phyloP scores from a whole-genome alignment of 2,329 filamentous ascomycete species.

The Zymoseptoria tritici region DNA sequence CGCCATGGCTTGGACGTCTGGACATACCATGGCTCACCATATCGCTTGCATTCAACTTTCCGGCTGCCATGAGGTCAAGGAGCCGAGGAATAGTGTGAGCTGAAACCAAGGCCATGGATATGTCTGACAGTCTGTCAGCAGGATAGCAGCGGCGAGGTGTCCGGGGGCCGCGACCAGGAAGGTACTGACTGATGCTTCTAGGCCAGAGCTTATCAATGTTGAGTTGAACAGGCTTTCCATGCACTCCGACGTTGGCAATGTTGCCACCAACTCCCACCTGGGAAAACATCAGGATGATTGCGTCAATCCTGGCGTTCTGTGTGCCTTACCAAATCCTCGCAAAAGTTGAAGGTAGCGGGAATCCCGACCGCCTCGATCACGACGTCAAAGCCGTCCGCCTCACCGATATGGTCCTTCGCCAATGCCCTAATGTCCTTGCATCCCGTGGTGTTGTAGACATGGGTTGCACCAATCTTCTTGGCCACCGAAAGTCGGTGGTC shows the following conservation, averaged over 20 bases:
- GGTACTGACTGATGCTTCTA: slow-evolving; percentile 45
- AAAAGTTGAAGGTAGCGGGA: slow-evolving; percentile 33
- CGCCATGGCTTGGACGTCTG: too few species aligned
- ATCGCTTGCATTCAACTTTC: slow-evolving; percentile 18
- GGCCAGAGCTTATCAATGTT: slow-evolving; percentile 50
- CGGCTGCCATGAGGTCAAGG: slow-evolving; percentile 18
- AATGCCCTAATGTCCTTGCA: slow-evolving; percentile 31
- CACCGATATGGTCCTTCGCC: slow-evolving; percentile 38
- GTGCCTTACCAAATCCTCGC: not conserved
- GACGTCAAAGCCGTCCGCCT: slow-evolving; percentile 48
- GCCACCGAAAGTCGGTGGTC: slow-evolving; percentile 42
- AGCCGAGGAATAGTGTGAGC: slow-evolving; percentile 22
- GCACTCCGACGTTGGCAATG: slow-evolving; percentile 53
- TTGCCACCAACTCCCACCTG: slow-evolving; percentile 48
- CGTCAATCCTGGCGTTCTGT: too few species aligned
- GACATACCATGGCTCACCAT: slow-evolving; percentile 22
- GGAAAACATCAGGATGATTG: too few species aligned
- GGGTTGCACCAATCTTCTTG: slow-evolving; percentile 42
- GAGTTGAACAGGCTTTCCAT: slow-evolving; percentile 47
- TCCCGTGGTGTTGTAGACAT: slow-evolving; percentile 35
- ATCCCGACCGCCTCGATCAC: slow-evolving; percentile 54
- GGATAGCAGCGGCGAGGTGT: too few species aligned
- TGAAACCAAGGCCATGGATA: slow-evolving; percentile 22
- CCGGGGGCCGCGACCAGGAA: too few species aligned
- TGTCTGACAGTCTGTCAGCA: too few species aligned